phyloP scores from a whole-genome alignment of 805 yeast species.

The Suhomyces prunicola region DNA sequence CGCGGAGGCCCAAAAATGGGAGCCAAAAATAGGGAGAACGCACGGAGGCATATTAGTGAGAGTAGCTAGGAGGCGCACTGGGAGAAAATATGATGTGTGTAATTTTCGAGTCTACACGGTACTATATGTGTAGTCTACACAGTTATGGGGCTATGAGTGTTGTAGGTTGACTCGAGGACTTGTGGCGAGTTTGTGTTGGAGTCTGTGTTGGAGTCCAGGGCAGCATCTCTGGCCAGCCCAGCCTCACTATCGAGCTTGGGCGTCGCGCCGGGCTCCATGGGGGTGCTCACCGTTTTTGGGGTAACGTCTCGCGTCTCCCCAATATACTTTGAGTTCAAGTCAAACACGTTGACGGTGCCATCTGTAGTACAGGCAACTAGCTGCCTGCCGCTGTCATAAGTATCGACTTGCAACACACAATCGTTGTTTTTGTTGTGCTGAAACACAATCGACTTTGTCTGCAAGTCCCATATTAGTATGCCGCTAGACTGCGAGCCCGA shows the following conservation, averaged over 20 bases:
- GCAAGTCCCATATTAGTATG: conserved; percentile 65
- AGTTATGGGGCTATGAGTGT: neutral
- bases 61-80: neutral
- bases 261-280: neutral
- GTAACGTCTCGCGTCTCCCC: neutral
- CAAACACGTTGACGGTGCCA: conserved; percentile 21
- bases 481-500: conserved; percentile 62
- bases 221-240: neutral
- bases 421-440: conserved; percentile 15
- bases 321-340: conserved; percentile 14
- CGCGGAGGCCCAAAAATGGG: neutral
- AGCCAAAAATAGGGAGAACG: neutral
- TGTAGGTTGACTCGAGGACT: neutral
- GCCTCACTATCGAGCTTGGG: neutral
- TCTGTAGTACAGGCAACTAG: conserved; percentile 28
- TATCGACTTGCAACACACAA: conserved; percentile 44
- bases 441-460: conserved; percentile 47
- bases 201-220: neutral
- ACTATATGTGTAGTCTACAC: neutral
- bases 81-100: too few species aligned
- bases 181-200: neutral
- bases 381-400: conserved; percentile 31
- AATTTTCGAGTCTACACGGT: neutral
- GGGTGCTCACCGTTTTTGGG: neutral
- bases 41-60: too few species aligned